Percentiles rank a stretch among this genome's conserved stretches.
phyloP scores from a whole-genome alignment of 768 basidiomycete species.

The Fomitopsis pulvina region DNA sequence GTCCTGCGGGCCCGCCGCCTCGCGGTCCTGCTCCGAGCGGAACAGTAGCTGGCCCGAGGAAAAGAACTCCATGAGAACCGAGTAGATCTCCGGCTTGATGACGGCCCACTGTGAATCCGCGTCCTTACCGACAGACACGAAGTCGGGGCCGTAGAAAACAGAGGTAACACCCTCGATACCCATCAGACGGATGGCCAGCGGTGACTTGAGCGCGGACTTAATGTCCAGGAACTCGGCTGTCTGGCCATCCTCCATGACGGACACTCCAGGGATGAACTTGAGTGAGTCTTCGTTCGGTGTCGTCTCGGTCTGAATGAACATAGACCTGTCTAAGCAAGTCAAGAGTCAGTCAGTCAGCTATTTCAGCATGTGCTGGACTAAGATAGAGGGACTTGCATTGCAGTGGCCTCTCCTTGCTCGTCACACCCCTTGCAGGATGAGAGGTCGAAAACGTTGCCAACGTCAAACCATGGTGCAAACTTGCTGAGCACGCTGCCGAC shows the following conservation, averaged over 20 bases:
- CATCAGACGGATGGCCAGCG: slow-evolving; percentile 91
- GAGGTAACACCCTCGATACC: slow-evolving; percentile 86
- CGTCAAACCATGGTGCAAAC: slow-evolving; percentile 26
- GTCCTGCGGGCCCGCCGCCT: slow-evolving; percentile 85
- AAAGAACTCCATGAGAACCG: slow-evolving; percentile 95
- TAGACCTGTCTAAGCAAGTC: slow-evolving; percentile 57
- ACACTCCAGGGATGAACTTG: slow-evolving; percentile 92
- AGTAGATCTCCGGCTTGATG: slow-evolving; percentile 95
- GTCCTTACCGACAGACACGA: slow-evolving; percentile 93
- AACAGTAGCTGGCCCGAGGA: slow-evolving; percentile 87
- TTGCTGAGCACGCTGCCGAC: slow-evolving; percentile 10
- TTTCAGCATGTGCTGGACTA: not conserved
- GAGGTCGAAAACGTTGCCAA: slow-evolving; percentile 28
- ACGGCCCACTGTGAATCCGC: slow-evolving; percentile 81
- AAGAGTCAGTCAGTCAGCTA: too few relatives aligned
- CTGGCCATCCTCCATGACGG: slow-evolving; percentile 84
- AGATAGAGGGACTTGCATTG: slow-evolving; percentile 13
- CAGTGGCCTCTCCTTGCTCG: slow-evolving; percentile 9
- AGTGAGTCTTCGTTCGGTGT: slow-evolving; percentile 95
- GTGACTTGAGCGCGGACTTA: too few relatives aligned
- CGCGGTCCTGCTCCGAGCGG: slow-evolving; percentile 72
- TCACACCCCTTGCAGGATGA: slow-evolving; percentile 5
- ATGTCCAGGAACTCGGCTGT: slow-evolving; percentile 94
- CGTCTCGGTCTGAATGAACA: slow-evolving; percentile 99
- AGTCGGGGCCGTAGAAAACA: slow-evolving; percentile 96